A percentile compares a stretch with the other conserved stretches of the same genome.
phyloP scores from a whole-genome alignment of 2,329 filamentous ascomycete genomes.

The Sporothrix globosa region DNA sequence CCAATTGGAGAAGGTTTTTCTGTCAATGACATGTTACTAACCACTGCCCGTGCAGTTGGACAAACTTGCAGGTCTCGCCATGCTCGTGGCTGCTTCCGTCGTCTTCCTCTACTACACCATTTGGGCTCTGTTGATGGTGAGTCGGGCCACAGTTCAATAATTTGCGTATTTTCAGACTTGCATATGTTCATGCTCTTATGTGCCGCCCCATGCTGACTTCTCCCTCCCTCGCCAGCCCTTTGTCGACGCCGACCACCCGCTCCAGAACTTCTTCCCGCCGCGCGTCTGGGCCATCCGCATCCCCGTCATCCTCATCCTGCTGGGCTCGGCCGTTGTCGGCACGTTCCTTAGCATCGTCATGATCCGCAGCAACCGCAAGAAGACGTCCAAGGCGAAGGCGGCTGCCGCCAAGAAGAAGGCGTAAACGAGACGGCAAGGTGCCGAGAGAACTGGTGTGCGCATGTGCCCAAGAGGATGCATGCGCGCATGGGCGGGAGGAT shows the following conservation, averaged over 20 bases:
- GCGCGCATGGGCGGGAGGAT: too few relatives aligned
- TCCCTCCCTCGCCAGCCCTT: conserved; percentile 70
- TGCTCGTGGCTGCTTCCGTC: conserved; percentile 67
- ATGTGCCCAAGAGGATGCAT: neutral
- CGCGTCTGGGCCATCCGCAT: conserved; percentile 99
- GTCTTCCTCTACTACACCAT: conserved; percentile 87
- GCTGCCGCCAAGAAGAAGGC: conserved; percentile 78
- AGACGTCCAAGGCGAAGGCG: conserved; percentile 88
- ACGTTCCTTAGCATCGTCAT: conserved; percentile 96
- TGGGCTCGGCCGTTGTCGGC: conserved; percentile 90
- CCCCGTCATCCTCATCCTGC: conserved; percentile 90
- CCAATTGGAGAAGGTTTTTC: neutral
- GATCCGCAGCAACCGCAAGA: conserved; percentile 98
- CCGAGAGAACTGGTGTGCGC: neutral
- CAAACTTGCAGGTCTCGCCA: conserved; percentile 72
- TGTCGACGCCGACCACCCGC: conserved; percentile 89
- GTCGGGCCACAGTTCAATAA: conserved; percentile 34
- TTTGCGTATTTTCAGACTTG: neutral
- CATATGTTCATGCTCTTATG: conserved; percentile 26
- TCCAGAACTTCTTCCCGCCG: conserved; percentile 93
- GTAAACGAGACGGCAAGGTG: conserved; percentile 45
- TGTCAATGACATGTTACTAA: neutral
- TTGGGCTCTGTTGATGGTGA: conserved; percentile 97
- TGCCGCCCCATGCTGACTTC: conserved; percentile 16
- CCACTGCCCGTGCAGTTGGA: conserved; percentile 68